phyloP scores from a whole-genome alignment of 1,284 basidiomycete genomes.

The Ceratobasidium sp. region DNA sequence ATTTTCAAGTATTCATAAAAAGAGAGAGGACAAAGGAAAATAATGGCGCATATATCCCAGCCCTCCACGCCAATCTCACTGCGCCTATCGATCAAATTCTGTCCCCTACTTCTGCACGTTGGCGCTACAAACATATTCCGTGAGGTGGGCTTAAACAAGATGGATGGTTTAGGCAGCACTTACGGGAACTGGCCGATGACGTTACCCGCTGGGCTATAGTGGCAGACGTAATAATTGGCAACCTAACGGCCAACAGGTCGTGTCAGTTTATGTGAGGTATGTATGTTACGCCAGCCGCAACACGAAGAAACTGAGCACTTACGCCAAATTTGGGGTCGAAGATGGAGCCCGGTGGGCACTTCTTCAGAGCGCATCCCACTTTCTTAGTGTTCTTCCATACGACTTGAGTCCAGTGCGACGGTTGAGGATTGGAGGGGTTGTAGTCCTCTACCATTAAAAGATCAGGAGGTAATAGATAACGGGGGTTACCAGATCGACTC shows the following conservation, averaged over 20 bases:
- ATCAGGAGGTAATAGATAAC: neutral
- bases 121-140: too few species aligned
- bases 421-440: conserved; percentile 55
- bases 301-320: neutral
- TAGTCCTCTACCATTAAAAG: conserved; percentile 55
- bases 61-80: too few species aligned
- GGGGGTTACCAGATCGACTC: conserved; percentile 48
- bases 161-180: too few species aligned
- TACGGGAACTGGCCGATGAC: conserved; percentile 33
- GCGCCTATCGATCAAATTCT: too few species aligned
- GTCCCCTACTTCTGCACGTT: too few species aligned
- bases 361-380: conserved; percentile 67
- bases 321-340: neutral
- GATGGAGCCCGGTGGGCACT: conserved; percentile 56
- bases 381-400: conserved; percentile 70
- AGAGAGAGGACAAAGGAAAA: too few species aligned
- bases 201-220: conserved; percentile 27
- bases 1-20: too few species aligned
- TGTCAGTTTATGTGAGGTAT: neutral
- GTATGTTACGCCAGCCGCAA: too few species aligned
- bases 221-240: conserved; percentile 26
- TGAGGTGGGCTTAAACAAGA: too few species aligned
- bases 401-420: conserved; percentile 67
- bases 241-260: too few species aligned
- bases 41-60: too few species aligned